Base-by-base conservation (phyloP, 345 rosid genomes). In the Citrus cavaleriei region DNA sequence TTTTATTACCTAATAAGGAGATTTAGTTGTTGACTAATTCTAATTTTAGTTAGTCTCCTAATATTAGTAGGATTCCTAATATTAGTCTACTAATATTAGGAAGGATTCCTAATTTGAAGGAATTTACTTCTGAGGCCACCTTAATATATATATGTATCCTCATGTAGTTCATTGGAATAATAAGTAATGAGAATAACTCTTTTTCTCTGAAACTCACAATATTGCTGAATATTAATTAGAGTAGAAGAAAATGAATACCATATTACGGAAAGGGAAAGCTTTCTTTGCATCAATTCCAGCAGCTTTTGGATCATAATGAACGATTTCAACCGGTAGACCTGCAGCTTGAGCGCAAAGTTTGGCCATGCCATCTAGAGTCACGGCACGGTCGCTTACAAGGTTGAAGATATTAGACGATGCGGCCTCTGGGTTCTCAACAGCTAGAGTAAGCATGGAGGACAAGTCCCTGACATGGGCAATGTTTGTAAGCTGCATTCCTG, bases 311-410 rank as follows among this genome's bases (percentile, higher is more conserved):
- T 93, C 93, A 22, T 94, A 94, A 83, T 96, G 99, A 74, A 96
- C 86, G 5, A 94, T 94, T 70, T 93, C 88, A 73, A 90, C 95
- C 0, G 93, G 85, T 46, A 85, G 75, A 78, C 95, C 97, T 30
- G 94, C 97, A 67, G 98, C 98, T 30, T 90, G 87, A 22, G 98
- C 99, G 62, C 99, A 96, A 35, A 96, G 89, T 86, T 84, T 93
- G 66, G 97, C 97, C 95, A 94, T 94, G 64, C 98, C 99, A 66
- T 93, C 97, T 72, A 96, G 86, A 70, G 97, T 96, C 79, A 91
- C 95, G 1, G 99, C 97, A 10, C 98, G 92, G 77, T 96, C 97
- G 24, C 97, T 90, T 12, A 94, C 98, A 51, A 94, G 86, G 86
- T 96, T 94, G 85, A 96, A 96, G 79, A 96, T 93, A 70, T 91